Conservation (phyloP, 805 yeast genomes). For the Danielozyma ontarioensis region DNA sequence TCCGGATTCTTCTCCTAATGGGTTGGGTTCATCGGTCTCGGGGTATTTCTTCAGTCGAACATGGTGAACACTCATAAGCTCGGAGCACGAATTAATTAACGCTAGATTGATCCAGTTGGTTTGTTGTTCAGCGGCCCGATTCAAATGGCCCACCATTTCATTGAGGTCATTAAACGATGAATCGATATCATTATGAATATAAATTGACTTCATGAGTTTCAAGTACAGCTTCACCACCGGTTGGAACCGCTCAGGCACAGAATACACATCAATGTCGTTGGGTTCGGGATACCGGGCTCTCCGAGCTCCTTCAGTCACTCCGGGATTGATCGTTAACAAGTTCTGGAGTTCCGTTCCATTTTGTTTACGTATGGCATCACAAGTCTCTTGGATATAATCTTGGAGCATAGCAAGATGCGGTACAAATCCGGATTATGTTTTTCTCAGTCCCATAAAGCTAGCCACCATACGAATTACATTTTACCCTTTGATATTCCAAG, state of each 20-base stretch:
- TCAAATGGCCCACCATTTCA: slow-evolving; percentile 41
- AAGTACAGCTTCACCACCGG: slow-evolving; percentile 29
- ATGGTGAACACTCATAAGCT: slow-evolving; percentile 35
- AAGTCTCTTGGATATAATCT: slow-evolving; percentile 17
- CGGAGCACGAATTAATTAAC: slow-evolving; percentile 35
- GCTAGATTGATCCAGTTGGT: slow-evolving; percentile 48
- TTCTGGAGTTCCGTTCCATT: slow-evolving; percentile 13
- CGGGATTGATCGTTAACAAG: slow-evolving; percentile 33
- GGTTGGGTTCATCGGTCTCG: slow-evolving; percentile 8
- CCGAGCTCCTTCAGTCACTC: slow-evolving; percentile 20
- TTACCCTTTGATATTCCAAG: no score
- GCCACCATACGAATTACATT: no score
- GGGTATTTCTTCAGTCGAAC: slow-evolving; percentile 28
- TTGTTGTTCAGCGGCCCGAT: slow-evolving; percentile 50
- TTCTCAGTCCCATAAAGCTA: no score
- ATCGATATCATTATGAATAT: slow-evolving; percentile 26
- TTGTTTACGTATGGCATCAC: slow-evolving; percentile 12
- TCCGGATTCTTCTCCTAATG: slow-evolving; percentile 6
- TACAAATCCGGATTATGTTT: no score
- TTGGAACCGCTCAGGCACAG: slow-evolving; percentile 32
- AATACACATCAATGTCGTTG: slow-evolving; percentile 35
- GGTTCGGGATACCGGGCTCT: slow-evolving; percentile 32
- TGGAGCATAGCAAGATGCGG: no score
- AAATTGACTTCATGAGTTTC: slow-evolving; percentile 29
- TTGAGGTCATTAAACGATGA: slow-evolving; percentile 29